Base-by-base conservation (phyloP, 768 basidiomycete genomes). In the Leucocoprinus sp. region DNA sequence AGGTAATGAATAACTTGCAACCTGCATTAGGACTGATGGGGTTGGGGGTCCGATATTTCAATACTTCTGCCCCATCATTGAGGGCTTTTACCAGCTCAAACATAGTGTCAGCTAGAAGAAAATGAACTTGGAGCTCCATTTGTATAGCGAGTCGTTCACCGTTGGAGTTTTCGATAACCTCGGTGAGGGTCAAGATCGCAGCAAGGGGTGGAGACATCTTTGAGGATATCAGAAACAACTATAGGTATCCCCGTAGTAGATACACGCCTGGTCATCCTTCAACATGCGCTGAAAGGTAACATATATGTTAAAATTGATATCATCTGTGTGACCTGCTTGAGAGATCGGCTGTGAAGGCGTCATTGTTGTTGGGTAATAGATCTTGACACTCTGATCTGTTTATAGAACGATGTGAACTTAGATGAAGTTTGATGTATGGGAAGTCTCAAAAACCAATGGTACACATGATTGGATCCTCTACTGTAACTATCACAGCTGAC, bases 71-170 rank as follows among this genome's bases (percentile, higher is more conserved):
- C 35, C 81, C 87, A 35, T 84, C 76, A 48, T 89, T 80, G 48
- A 96, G 75, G 19, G 82, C 91, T 51, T 84, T 75, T 18, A 88
- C 82, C 22, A 98, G 80, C 62, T 99, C 95, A 54, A 84, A 89
- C 83, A 92, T 93, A 17, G 93, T 96, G 2, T 82, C 87, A 39
- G 88, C 90, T 90, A 57, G 23, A 27, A 37, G 42, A 40, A 39
- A 47, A 43, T 52, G 45, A 49, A 51, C 43, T 43, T 47, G 24
- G 12, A 2, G 39, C 2, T 8, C 17, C 9, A 6, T 43, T 24
- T 37, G 21, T 42, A 45, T 31, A 43, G 24, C 11, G 43, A 45
- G 39, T 3, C 36, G 56, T 69, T 55, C 60, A 86, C 89, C 86
- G 62, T 81, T 72, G 21, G 91, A 92, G 49, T 77, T 70, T 52